Conservation (phyloP, 306 rosid species). For the Prunus mongolica region DNA sequence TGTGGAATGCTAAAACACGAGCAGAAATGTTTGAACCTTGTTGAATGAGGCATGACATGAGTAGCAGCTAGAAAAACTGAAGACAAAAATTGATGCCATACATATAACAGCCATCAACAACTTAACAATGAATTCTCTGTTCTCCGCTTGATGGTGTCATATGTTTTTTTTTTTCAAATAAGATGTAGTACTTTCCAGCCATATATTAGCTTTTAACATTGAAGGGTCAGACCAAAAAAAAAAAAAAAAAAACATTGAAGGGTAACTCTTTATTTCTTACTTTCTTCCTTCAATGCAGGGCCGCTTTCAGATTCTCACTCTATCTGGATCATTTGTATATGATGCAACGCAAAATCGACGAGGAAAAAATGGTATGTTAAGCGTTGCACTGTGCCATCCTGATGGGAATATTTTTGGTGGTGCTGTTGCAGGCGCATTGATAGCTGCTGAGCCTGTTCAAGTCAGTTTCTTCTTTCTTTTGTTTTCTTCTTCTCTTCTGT, state of each 20-base stretch:
- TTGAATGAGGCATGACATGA: background rate
- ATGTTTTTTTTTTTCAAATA: too few species aligned
- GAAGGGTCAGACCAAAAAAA: too few species aligned
- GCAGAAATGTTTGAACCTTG: background rate
- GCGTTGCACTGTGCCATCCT: constrained; percentile 28
- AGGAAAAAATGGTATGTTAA: constrained; percentile 21
- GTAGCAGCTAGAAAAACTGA: background rate
- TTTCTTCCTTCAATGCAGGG: constrained; percentile 38
- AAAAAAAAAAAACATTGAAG: background rate
- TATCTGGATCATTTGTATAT: constrained; percentile 39
- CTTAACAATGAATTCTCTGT: too few species aligned
- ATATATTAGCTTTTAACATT: background rate
- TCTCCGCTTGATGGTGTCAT: too few species aligned
- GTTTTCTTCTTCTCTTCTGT: background rate
- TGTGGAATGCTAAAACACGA: too few species aligned
- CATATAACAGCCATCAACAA: too few species aligned
- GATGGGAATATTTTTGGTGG: constrained; percentile 54
- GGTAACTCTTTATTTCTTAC: background rate
- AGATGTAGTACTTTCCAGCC: background rate
- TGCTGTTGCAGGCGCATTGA: constrained; percentile 28
- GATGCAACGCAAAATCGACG: background rate
- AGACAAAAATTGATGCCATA: background rate
- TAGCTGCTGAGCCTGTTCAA: constrained; percentile 50
- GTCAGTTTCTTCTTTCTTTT: constrained; percentile 19
- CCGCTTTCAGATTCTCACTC: constrained; percentile 40